Evolutionary conservation across 345 rosid species (phyloP), one percentile per base, ranked within the genome.

Genomic region (Clausena lansium): DNA sequence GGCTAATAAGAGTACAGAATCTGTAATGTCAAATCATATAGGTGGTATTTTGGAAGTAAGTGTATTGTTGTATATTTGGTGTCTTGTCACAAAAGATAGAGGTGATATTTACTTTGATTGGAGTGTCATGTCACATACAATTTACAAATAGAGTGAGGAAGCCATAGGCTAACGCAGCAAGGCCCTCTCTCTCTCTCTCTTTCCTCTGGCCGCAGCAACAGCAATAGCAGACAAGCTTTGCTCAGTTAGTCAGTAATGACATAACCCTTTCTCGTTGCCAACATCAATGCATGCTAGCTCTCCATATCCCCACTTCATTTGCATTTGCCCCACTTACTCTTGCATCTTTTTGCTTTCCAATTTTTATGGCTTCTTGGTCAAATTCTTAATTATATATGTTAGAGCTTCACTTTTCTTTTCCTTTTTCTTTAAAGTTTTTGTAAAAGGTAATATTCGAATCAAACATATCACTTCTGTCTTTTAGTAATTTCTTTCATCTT

Each of bases 11-110:
- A 77, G 85, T 6, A 32, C 2, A 50, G 55, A 50, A 50, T 50
- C 98, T 89, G 98, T 88, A 89, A 88, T 80, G 97, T 94, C 98
- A 91, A 90, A 93, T 93, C 98, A 86, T 86, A 87, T 75, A 84
- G 93, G 87, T 88, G 91, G 88, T 82, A 75, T 81, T 88, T 89
- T 91, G 88, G 95, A 88, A 73, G 78, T 81, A 78, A 76, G 82
- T 84, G 83, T 70, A 4, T 50, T 50, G 79, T 41, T 30, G 28
- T 32, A 33, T 19, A 30, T 74, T 28, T 65, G 60, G 88, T 80
- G 89, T 83, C 90, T 78, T 81, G 82, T 62, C 69, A 47, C 63
- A 62, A 80, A 55, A 11, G 80, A 45, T 32, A 4, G 50, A 6
- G 50, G 50, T 45, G 50, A 45, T 4, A 11, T 45, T 50, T 50